Conservation (phyloP, 306 rosid genomes). For the Inga oerstediana region DNA sequence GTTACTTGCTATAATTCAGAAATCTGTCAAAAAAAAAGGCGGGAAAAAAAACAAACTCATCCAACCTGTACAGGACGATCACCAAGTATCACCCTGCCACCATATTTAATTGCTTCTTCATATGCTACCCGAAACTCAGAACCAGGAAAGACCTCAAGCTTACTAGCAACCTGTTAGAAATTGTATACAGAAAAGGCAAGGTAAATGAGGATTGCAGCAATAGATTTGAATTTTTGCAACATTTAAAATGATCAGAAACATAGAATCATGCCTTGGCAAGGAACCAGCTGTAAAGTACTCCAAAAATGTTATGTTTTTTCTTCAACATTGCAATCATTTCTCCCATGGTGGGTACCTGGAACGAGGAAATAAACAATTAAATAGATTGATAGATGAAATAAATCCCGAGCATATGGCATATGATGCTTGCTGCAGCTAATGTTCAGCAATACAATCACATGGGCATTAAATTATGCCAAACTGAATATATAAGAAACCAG, state of each 20-base stretch:
- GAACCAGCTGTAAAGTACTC: conserved; percentile 89
- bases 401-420: conserved; percentile 23
- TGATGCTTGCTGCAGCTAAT: background rate
- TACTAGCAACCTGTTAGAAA: conserved; percentile 74
- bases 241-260: conserved; percentile 25
- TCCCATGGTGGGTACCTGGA: conserved; percentile 79
- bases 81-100: conserved; percentile 92
- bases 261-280: conserved; percentile 82
- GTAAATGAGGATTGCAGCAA: conserved; percentile 20
- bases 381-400: conserved; percentile 28
- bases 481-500: background rate
- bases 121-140: conserved; percentile 92
- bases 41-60: background rate
- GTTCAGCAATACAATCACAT: background rate
- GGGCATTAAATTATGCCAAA: background rate
- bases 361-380: conserved; percentile 31
- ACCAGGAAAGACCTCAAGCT: conserved; percentile 92
- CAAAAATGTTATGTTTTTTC: conserved; percentile 82
- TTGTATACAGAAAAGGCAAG: background rate
- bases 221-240: conserved; percentile 1
- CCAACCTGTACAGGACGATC: conserved; percentile 97
- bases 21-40: background rate
- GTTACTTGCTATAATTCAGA: background rate
- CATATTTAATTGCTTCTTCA: conserved; percentile 94
- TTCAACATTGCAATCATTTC: conserved; percentile 83